Evolutionary conservation across 192 early-diverging fungal species (phyloP).

Genomic region (Pilobolus umbonatus): DNA sequence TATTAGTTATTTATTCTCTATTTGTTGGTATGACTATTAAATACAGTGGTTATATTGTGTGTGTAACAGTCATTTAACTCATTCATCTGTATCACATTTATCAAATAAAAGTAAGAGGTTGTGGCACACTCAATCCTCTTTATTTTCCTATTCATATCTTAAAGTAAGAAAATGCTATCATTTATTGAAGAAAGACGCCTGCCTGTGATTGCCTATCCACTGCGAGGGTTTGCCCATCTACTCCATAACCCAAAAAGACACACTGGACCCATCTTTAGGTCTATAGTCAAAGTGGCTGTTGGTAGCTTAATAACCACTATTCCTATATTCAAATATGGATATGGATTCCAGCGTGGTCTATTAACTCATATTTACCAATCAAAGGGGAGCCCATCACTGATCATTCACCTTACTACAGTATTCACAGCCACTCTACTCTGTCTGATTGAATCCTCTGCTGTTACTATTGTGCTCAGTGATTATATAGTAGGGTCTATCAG

Average conservation of each 20-base stretch:
- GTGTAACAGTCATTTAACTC: too few species aligned
- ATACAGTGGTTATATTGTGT: too few species aligned
- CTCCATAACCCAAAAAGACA: conserved; percentile 10
- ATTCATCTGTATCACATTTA: too few species aligned
- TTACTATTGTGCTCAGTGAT: neutral
- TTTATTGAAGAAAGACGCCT: neutral
- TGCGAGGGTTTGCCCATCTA: conserved; percentile 11
- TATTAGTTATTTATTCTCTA: too few species aligned
- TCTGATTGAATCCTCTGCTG: conserved; percentile 8
- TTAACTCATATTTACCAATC: neutral
- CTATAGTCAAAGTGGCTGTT: conserved; percentile 3
- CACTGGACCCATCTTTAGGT: conserved; percentile 8
- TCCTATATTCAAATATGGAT: conserved; percentile 11
- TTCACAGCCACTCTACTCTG: conserved; percentile 9
- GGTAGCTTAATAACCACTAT: conserved; percentile 12
- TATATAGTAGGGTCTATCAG: conserved; percentile 2
- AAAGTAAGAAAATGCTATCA: too few species aligned
- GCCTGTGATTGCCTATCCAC: conserved; percentile 9
- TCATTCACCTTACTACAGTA: neutral
- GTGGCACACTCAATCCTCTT: too few species aligned
- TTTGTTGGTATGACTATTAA: too few species aligned
- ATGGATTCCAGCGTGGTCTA: neutral
- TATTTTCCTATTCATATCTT: too few species aligned
- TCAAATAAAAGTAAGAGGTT: too few species aligned
- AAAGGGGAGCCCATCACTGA: neutral